Percentiles rank a stretch among this genome's conserved stretches.
Conservation (phyloP, 1,139 yeast species). For the Blastobotrys buckinghamii region DNA sequence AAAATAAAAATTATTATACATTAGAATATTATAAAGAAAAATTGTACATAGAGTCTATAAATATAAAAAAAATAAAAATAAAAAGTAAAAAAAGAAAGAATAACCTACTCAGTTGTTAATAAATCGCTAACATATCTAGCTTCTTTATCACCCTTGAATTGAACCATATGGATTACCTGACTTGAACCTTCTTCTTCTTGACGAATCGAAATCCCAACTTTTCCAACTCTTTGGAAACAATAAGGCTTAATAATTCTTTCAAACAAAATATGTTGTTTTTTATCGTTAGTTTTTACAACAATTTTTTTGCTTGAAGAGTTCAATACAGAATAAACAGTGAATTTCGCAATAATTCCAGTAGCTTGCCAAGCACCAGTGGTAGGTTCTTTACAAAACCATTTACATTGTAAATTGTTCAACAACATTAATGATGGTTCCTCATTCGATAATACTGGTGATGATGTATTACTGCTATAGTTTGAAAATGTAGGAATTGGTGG, state of each 20-base stretch:
- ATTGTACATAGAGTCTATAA: neutral
- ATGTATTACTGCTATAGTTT: neutral
- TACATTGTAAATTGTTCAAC: slow-evolving; percentile 25
- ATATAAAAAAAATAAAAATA: neutral
- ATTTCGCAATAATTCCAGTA: slow-evolving; percentile 18
- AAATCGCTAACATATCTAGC: slow-evolving; percentile 24
- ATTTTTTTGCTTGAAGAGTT: slow-evolving; percentile 16
- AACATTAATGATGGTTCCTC: slow-evolving; percentile 18
- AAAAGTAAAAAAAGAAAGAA: too few species aligned
- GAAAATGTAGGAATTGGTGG: neutral
- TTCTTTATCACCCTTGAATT: slow-evolving; percentile 30
- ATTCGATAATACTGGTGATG: neutral
- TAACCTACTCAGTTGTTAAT: slow-evolving; percentile 17
- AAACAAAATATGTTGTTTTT: slow-evolving; percentile 16
- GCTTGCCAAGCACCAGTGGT: slow-evolving; percentile 20
- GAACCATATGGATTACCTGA: slow-evolving; percentile 26
- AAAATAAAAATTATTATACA: neutral
- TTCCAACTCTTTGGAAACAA: slow-evolving; percentile 24
- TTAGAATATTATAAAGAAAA: neutral
- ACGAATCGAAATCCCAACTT: slow-evolving; percentile 22
- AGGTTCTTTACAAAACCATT: slow-evolving; percentile 18
- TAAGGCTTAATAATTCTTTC: slow-evolving; percentile 18
- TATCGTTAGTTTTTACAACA: slow-evolving; percentile 13
- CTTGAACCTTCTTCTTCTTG: slow-evolving; percentile 13
- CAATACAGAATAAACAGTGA: slow-evolving; percentile 24